Percentiles rank a stretch among this genome's conserved stretches.
Conservation (phyloP, 1,139 yeast genomes). For the Hansenula anomala region DNA sequence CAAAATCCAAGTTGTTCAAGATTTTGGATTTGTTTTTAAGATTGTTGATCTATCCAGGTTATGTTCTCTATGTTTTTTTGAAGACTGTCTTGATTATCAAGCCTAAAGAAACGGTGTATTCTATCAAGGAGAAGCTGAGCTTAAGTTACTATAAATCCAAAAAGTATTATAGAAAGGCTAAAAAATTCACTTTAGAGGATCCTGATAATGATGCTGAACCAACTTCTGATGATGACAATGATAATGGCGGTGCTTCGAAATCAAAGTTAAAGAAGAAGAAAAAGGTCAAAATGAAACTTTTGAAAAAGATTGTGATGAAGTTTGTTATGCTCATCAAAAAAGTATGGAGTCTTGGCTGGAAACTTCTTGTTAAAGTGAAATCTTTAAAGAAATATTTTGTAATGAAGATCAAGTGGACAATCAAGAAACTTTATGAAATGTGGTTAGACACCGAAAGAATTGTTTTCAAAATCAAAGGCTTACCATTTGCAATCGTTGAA, state of each 20-base stretch:
- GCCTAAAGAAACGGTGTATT: not conserved
- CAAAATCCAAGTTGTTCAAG: not conserved
- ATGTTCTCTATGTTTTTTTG: slow-evolving; percentile 1
- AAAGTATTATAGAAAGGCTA: slow-evolving; percentile 1
- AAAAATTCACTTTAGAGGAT: not conserved
- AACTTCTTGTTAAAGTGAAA: not conserved
- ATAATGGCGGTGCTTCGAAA: not conserved
- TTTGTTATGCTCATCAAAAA: not conserved
- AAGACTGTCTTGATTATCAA: slow-evolving; percentile 2
- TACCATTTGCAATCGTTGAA: not conserved
- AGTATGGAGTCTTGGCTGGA: not conserved
- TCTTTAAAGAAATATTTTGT: not conserved
- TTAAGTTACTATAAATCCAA: not conserved
- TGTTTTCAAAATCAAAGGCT: slow-evolving; percentile 2
- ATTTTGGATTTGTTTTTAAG: not conserved
- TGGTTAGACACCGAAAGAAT: slow-evolving; percentile 7
- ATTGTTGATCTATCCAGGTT: not conserved
- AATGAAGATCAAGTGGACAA: not conserved
- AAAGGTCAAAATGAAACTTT: not conserved
- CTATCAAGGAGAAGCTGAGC: not conserved
- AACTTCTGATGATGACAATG: not conserved
- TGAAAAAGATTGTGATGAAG: not conserved
- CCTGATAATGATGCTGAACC: not conserved
- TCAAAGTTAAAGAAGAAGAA: not conserved
- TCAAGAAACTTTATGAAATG: not conserved